Evolutionary conservation across 352 stramenopile genomes (phyloP), one percentile per base, ranked within the genome.

Genomic region (Pythium folliculosum): DNA sequence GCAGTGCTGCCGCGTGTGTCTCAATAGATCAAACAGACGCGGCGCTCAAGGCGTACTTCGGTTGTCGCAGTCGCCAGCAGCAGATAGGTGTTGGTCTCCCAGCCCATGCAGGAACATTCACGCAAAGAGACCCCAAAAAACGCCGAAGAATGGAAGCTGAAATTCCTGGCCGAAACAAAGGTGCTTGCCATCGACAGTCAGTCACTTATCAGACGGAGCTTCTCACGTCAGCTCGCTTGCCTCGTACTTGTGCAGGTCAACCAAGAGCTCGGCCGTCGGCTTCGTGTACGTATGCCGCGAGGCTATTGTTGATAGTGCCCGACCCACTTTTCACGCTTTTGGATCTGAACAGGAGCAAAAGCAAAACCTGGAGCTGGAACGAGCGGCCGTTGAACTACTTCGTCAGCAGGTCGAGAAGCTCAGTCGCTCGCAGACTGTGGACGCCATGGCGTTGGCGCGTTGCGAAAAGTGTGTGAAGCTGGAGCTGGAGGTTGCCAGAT

Each of bases 161-260:
- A 82, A 60, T 88, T 80, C 63, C 69, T 86, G 38, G 83, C 73
- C 48, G 83, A 91, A 71, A 82, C 70, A 67, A 91, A 91, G 73
- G 82, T 91, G 22, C 32, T 19, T 57, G 17, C 22, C 48, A 10
- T n/a, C 14, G 12, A 16, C 40, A 25, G 17, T 6, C 13, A 23
- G 27, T 43, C 27, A 43, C 16, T 44, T 56, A 35, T 32, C 50
- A 56, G 50, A 40, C 50, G 27, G 50, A 43, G 19, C 50, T 56
- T 1, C 27, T 56, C 27, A 43, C 3, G 19, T 35, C 27, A 43
- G 25, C 2, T 43, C 27, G 9, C 50, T 56, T 27, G 17, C 5
- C 25, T 25, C 16, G 7, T 37, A 13, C 17, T 37, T n/a, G 49
- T 43, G 27, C 65, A 92, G 83, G 83, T 92, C n/a, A 92, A 92